Percentiles rank a stretch among this genome's conserved stretches.
These are phyloP conservation scores for Copromyces sp. DNA, from an alignment of 495 filamentous ascomycete genomes.

Conservation along the genomic window DNA sequence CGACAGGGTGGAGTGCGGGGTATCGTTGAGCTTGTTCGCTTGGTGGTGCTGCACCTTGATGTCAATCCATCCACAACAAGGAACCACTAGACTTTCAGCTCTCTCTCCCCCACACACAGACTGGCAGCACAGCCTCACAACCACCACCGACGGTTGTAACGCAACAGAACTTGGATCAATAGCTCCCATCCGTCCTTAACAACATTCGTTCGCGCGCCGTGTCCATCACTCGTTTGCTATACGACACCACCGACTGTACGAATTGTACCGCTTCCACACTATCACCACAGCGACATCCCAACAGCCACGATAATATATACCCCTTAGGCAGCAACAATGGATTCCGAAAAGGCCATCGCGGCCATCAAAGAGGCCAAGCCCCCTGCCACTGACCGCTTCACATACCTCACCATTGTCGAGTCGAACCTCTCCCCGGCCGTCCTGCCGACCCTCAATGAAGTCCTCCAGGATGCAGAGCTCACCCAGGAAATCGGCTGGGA, in stretches of 20 bases:
- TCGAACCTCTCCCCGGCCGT: conserved; percentile 70
- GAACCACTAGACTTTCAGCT: not conserved
- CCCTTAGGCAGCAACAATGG: conserved; percentile 1
- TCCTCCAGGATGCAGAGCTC: conserved; percentile 73
- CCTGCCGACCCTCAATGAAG: conserved; percentile 62
- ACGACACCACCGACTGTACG: not conserved
- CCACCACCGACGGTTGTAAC: not conserved
- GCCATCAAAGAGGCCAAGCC: conserved; percentile 42
- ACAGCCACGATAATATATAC: not conserved
- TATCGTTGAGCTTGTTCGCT: not conserved
- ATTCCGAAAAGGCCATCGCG: conserved; percentile 23
- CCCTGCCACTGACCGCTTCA: conserved; percentile 70
- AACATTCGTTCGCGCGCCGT: not conserved
- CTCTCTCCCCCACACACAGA: not conserved
- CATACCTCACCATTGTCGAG: conserved; percentile 81
- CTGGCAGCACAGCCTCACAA: not conserved
- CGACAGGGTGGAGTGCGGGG: conserved; percentile 7
- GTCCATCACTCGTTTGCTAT: not conserved
- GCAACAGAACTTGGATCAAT: not conserved
- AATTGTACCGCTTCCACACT: not conserved
- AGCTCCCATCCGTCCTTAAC: not conserved
- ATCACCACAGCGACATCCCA: not conserved
- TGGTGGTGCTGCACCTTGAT: conserved; percentile 9
- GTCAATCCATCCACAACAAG: conserved; percentile 2
- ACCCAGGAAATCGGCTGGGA: conserved; percentile 96